Conservation (phyloP, 139 green algal genomes). For the Chlamydomonas sphaeroides region DNA sequence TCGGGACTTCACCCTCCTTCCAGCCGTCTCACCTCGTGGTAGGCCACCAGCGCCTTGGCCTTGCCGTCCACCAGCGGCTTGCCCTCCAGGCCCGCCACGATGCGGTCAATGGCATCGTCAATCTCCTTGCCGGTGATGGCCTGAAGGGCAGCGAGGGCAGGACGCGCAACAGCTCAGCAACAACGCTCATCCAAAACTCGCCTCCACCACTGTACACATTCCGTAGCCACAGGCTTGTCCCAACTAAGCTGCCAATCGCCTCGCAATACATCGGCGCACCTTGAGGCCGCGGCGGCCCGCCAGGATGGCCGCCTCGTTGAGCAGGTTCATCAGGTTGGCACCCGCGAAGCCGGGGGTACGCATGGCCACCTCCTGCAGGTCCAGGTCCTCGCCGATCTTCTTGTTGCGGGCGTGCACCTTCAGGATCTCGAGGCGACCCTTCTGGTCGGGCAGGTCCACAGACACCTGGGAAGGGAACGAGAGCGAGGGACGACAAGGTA, state of each 20-base stretch:
- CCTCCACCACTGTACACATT: too few species aligned
- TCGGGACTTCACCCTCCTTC: too few species aligned
- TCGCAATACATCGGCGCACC: conserved; percentile 16
- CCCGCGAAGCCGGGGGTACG: conserved; percentile 93
- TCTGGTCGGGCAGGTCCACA: conserved; percentile 97
- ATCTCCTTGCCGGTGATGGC: conserved; percentile 86
- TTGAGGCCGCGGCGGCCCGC: conserved; percentile 86
- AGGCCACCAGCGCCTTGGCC: conserved; percentile 96
- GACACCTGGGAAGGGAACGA: too few species aligned
- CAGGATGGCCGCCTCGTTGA: conserved; percentile 99
- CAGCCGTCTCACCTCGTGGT: conserved; percentile 60
- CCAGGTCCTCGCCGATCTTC: conserved; percentile 93
- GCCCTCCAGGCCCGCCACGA: conserved; percentile 98
- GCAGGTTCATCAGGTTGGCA: conserved; percentile 98
- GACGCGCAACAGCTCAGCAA: too few species aligned
- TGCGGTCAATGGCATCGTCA: conserved; percentile 97
- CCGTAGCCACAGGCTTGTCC: too few species aligned
- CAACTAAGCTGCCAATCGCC: background rate
- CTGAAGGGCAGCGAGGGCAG: conserved; percentile 18
- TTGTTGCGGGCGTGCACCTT: conserved; percentile 97
- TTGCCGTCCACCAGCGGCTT: conserved; percentile 97
- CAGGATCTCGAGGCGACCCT: conserved; percentile 95
- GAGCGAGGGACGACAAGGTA: too few species aligned
- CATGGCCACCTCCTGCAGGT: conserved; percentile 92
- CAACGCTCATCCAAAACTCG: too few species aligned